Conservation (phyloP, 2,329 filamentous ascomycete species). For the Colletotrichum theobromicola region DNA sequence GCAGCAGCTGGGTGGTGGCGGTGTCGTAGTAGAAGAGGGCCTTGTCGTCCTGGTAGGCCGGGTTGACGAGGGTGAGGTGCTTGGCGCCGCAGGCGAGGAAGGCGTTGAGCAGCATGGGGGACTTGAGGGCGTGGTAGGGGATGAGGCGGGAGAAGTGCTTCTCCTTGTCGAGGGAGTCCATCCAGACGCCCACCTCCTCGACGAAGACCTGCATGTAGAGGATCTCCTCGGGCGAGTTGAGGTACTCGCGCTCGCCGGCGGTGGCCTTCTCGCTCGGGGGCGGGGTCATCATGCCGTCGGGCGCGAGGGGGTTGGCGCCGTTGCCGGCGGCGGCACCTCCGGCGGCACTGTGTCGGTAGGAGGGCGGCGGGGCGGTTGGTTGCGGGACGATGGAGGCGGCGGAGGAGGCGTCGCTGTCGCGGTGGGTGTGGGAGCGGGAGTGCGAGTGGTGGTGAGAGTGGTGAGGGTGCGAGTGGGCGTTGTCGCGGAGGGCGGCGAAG, state of each 20-base stretch:
- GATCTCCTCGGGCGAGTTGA: slow-evolving; percentile 79
- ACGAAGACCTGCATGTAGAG: slow-evolving; percentile 93
- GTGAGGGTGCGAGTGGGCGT: slow-evolving; percentile 19
- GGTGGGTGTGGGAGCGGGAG: slow-evolving; percentile 28
- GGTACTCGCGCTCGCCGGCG: slow-evolving; percentile 59
- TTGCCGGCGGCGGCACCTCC: slow-evolving; percentile 29
- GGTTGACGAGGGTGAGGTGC: slow-evolving; percentile 75
- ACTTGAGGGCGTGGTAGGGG: slow-evolving; percentile 81
- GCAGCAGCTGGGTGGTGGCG: slow-evolving; percentile 78
- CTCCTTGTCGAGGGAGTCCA: slow-evolving; percentile 86
- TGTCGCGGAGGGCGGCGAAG: slow-evolving; percentile 3
- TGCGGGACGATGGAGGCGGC: slow-evolving; percentile 43
- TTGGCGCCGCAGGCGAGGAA: slow-evolving; percentile 88
- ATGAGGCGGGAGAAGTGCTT: slow-evolving; percentile 87
- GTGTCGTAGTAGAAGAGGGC: slow-evolving; percentile 85
- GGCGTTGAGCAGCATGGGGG: slow-evolving; percentile 88
- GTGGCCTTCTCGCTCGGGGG: slow-evolving; percentile 41
- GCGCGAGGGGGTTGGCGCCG: slow-evolving; percentile 27
- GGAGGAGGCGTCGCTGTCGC: slow-evolving; percentile 42
- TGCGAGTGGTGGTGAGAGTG: slow-evolving; percentile 30
- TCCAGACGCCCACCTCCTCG: slow-evolving; percentile 89
- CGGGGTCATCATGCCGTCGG: slow-evolving; percentile 43
- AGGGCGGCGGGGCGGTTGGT: slow-evolving; percentile 33
- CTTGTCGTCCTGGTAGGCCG: slow-evolving; percentile 74
- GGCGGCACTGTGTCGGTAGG: slow-evolving; percentile 25